Evolutionary conservation across 306 rosid genomes (phyloP), one percentile per base, ranked within the genome.

Genomic region (Luffa acutangula): DNA sequence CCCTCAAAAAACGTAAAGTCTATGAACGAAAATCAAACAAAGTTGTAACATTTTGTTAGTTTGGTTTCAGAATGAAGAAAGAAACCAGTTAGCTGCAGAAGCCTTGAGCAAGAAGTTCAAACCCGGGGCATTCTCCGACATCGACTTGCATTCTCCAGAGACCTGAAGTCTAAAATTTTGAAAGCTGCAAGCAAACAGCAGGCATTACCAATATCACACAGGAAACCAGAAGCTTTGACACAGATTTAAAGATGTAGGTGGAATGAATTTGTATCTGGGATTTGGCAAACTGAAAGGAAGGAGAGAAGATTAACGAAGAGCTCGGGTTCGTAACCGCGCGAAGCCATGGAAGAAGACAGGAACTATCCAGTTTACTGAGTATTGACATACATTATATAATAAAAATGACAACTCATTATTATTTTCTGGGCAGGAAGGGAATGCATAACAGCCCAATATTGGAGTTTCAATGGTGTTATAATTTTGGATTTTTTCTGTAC

Each of bases 41-140:
- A 36, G 60, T 18, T 37, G 21, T 56, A 41, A 56, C 52, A 11
- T 37, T 53, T 71, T 67, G 64, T 2, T 52, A 46, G 78, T 78
- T 81, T 81, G 75, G 79, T 80, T 78, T 33, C 91, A 95, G 98
- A 92, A 91, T 79, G 81, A 80, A 83, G 81, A 85, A 20, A 90
- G 93, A 41, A 81, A 91, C 37, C 87, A 88, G 81, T 84, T 80
- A 41, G 97, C 96, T 20, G 67, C 83, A 46, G 87, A 81, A 77
- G 85, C 89, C 10, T 83, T 91, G 82, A 60, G 80, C 82, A 85
- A 86, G 80, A 92, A 91, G 85, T 91, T 92, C 87, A 83, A 78
- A 45, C 83, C 86, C 0, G 90, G 84, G 39, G 90, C 90, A 37
- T 92, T 92, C 89, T 7, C 51, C 31, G 91, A 88, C 78, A 80